A percentile compares a stretch with the other conserved stretches of the same genome.
Conservation (phyloP, 345 rosid species). For the Corchorus olitorius region DNA sequence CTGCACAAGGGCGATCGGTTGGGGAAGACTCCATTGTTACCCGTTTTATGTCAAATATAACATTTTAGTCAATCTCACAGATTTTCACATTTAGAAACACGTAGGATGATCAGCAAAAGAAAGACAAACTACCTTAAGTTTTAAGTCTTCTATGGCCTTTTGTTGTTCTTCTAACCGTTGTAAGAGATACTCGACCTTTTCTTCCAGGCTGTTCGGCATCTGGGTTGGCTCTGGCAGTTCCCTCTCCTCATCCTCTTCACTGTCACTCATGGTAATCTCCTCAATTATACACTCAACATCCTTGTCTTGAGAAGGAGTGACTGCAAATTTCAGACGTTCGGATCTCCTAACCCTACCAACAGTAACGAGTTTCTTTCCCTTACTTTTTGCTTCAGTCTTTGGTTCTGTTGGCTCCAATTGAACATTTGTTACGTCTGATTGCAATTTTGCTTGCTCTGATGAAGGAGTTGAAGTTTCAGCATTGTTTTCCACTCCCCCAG, state of each 20-base stretch:
- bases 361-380: not conserved
- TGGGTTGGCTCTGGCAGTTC: constrained; percentile 22
- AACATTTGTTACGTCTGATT: constrained; percentile 21
- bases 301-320: constrained; percentile 14
- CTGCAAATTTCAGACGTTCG: constrained; percentile 34
- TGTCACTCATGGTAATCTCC: constrained; percentile 38
- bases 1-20: constrained; percentile 11
- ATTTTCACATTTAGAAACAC: not conserved
- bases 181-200: constrained; percentile 32
- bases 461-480: constrained; percentile 22
- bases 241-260: constrained; percentile 39
- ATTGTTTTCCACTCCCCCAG: constrained; percentile 17
- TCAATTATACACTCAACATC: constrained; percentile 30
- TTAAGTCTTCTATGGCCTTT: constrained; percentile 21
- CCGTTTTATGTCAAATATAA: constrained; percentile 22
- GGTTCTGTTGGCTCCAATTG: constrained; percentile 14
- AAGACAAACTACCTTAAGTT: constrained; percentile 27
- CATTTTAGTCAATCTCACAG: not conserved
- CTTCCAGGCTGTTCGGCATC: constrained; percentile 26
- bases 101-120: not conserved
- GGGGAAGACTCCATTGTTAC: constrained; percentile 16
- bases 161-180: constrained; percentile 32
- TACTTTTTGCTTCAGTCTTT: constrained; percentile 1
- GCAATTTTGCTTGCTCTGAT: constrained; percentile 9
- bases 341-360: constrained; percentile 36